Percentiles rank a stretch among this genome's conserved stretches.
These are phyloP conservation scores for Aspergillus nanangensis DNA, from an alignment of 495 filamentous ascomycete genomes.

Conservation along the genomic window DNA sequence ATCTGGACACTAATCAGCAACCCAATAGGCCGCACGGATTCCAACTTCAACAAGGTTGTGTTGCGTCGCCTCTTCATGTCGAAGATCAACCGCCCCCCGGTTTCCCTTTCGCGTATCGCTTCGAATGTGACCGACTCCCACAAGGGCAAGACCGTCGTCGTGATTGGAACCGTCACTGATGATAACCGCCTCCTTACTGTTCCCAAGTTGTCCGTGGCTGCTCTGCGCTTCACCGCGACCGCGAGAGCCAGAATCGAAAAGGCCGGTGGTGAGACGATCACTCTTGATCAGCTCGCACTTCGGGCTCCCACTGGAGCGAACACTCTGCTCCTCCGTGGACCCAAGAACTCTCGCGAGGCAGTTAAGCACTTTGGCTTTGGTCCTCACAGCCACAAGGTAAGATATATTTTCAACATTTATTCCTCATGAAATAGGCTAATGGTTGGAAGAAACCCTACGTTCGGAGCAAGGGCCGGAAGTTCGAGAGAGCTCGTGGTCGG, in stretches of 20 bases:
- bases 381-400: constrained; percentile 92
- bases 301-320: constrained; percentile 90
- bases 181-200: constrained; percentile 87
- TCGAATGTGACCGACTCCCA: constrained; percentile 59
- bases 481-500: constrained; percentile 96
- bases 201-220: constrained; percentile 88
- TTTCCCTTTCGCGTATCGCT: constrained; percentile 87
- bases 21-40: constrained; percentile 86
- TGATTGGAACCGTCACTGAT: constrained; percentile 92
- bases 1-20: constrained; percentile 14
- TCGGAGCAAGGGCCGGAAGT: constrained; percentile 97
- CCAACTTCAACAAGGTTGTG: constrained; percentile 93
- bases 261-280: constrained; percentile 90
- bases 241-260: constrained; percentile 88
- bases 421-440: no score
- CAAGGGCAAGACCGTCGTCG: constrained; percentile 84
- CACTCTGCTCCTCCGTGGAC: constrained; percentile 89
- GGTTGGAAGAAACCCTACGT: constrained; percentile 79
- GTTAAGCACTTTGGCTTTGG: constrained; percentile 99
- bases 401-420: no score
- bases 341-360: constrained; percentile 95
- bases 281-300: constrained; percentile 92
- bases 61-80: constrained; percentile 97
- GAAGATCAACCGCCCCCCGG: constrained; percentile 91
- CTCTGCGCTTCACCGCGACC: constrained; percentile 91